phyloP scores from a whole-genome alignment of 2,329 filamentous ascomycete species.

The Aspergillus unguis region DNA sequence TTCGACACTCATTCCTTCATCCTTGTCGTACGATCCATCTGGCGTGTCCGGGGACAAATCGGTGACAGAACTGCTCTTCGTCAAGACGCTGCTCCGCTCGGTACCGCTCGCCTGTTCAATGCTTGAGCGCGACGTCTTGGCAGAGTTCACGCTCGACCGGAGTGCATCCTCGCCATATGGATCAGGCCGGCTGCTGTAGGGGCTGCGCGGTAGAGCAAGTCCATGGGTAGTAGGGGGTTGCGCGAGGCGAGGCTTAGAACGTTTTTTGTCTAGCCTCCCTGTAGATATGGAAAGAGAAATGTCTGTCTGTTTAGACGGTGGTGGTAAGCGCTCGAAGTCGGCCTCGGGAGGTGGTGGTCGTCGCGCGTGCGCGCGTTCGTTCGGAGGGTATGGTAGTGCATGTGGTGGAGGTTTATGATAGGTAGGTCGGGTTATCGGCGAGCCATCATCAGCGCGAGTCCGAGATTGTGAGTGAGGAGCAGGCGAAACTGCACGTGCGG shows the following conservation, averaged over 20 bases:
- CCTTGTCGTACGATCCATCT: conserved; percentile 59
- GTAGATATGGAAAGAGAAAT: conserved; percentile 39
- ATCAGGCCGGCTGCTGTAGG: conserved; percentile 32
- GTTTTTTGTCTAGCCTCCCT: conserved; percentile 30
- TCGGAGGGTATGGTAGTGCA: conserved; percentile 20
- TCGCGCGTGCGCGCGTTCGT: conserved; percentile 10
- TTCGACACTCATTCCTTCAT: conserved; percentile 56
- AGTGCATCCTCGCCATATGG: conserved; percentile 33
- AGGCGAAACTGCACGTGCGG: conserved; percentile 19
- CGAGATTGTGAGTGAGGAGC: conserved; percentile 9
- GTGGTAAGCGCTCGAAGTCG: conserved; percentile 23
- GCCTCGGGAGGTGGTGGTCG: conserved; percentile 19
- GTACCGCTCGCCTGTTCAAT: conserved; percentile 60
- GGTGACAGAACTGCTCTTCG: conserved; percentile 72
- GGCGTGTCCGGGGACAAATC: conserved; percentile 59
- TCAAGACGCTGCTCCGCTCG: conserved; percentile 76
- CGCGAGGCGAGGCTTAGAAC: conserved; percentile 24
- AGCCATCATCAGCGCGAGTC: conserved; percentile 9
- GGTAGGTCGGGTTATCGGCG: conserved; percentile 15
- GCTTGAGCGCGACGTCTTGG: conserved; percentile 59
- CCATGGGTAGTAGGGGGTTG: conserved; percentile 27
- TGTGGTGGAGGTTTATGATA: conserved; percentile 23
- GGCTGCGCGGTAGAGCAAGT: conserved; percentile 28
- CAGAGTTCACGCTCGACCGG: conserved; percentile 59
- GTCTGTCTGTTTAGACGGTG: conserved; percentile 25